Evolutionary conservation across 2,329 filamentous ascomycete species (phyloP).

Genomic region (Exophiala sp.): DNA sequence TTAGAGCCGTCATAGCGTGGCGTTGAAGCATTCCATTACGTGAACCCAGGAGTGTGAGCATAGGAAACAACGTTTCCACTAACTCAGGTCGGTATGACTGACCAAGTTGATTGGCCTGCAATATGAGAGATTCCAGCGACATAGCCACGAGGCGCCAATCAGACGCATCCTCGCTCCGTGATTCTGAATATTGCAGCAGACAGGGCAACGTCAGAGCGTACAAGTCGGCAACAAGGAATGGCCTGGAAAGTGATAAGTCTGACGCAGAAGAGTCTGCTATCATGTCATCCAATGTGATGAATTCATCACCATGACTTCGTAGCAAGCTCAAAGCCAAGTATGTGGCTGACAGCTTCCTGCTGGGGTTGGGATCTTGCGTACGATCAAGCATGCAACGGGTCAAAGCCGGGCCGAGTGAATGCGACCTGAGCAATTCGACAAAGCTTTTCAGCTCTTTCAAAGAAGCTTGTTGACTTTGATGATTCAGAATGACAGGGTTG

Average conservation of each 20-base stretch:
- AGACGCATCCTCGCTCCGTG: slow-evolving; percentile 34
- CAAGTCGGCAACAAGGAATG: slow-evolving; percentile 42
- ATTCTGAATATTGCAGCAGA: slow-evolving; percentile 34
- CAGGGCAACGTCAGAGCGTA: slow-evolving; percentile 42
- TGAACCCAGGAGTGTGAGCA: slow-evolving; percentile 84
- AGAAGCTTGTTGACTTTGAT: slow-evolving; percentile 39
- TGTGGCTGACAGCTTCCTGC: slow-evolving; percentile 65
- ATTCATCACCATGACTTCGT: slow-evolving; percentile 42
- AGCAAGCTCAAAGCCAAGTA: slow-evolving; percentile 77
- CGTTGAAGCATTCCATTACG: slow-evolving; percentile 63
- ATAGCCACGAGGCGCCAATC: slow-evolving; percentile 76
- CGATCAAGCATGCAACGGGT: slow-evolving; percentile 64
- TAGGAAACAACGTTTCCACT: slow-evolving; percentile 84
- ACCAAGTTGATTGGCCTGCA: slow-evolving; percentile 66
- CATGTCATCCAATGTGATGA: slow-evolving; percentile 62
- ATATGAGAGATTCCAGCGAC: slow-evolving; percentile 74
- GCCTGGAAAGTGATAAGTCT: slow-evolving; percentile 33
- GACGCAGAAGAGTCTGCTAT: slow-evolving; percentile 50
- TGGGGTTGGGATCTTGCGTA: slow-evolving; percentile 56
- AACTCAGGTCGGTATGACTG: slow-evolving; percentile 75
- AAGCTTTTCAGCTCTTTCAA: slow-evolving; percentile 60
- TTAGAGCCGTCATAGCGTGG: slow-evolving; percentile 80
- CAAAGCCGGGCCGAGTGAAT: slow-evolving; percentile 47
- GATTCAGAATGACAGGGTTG: slow-evolving; percentile 22
- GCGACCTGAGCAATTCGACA: slow-evolving; percentile 53